A percentile compares a stretch with the other conserved stretches of the same genome.
Evolutionary conservation across 805 yeast species (phyloP).

Genomic region (Wickerhamiella musiphila): DNA sequence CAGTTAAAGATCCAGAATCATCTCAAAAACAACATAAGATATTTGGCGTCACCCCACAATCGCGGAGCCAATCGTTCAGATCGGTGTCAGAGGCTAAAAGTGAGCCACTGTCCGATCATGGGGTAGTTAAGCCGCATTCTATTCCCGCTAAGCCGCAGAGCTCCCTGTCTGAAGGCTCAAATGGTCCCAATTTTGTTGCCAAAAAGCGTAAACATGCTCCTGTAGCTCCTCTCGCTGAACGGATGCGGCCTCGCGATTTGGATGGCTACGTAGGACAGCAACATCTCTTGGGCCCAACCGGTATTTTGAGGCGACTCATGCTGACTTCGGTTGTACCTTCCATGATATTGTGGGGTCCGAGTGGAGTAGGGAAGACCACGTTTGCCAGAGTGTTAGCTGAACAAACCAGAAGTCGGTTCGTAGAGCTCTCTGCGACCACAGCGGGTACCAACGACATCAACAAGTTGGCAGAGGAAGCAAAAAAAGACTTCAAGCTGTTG

Average conservation of each 20-base stretch:
- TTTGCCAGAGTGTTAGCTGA: constrained; percentile 53
- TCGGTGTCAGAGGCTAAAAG: neutral
- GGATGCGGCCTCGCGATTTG: constrained; percentile 58
- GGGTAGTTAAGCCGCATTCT: neutral
- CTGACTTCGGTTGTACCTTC: constrained; percentile 42
- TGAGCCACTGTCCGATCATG: neutral
- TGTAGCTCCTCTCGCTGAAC: constrained; percentile 48
- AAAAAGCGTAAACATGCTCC: neutral
- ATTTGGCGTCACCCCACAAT: neutral
- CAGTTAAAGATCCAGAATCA: too few relatives aligned
- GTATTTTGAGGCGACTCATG: constrained; percentile 50
- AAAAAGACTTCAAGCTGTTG: constrained; percentile 36
- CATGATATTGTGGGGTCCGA: constrained; percentile 85
- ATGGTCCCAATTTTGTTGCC: neutral
- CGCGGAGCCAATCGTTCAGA: neutral
- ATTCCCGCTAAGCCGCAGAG: too few relatives aligned
- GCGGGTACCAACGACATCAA: constrained; percentile 51
- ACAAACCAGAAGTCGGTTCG: constrained; percentile 37
- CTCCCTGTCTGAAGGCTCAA: neutral
- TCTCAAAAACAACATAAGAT: neutral
- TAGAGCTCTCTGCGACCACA: constrained; percentile 75
- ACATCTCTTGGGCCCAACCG: constrained; percentile 49
- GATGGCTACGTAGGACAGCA: constrained; percentile 71
- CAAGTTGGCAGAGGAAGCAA: constrained; percentile 37
- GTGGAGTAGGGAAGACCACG: constrained; percentile 86